A percentile compares a stretch with the other conserved stretches of the same genome.
phyloP scores from a whole-genome alignment of 2,329 filamentous ascomycete species.

The Passalora sequoiae region DNA sequence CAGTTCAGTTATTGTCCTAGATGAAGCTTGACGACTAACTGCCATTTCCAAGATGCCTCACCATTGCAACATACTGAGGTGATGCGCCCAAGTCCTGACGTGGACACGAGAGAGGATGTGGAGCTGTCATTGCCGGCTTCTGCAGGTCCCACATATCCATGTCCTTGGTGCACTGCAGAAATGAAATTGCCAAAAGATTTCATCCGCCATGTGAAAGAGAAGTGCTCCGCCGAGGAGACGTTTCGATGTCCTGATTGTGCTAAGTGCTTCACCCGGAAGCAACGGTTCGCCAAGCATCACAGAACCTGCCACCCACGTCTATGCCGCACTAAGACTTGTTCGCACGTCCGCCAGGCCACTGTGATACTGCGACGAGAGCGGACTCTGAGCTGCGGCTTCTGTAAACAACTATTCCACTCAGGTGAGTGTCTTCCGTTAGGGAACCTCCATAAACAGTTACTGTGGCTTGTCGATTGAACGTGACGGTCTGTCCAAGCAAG shows the following conservation, averaged over 20 bases:
- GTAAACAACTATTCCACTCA: slow-evolving; percentile 2
- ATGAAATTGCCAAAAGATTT: slow-evolving; percentile 5
- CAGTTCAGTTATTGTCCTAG: too few relatives aligned
- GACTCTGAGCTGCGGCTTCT: slow-evolving; percentile 6
- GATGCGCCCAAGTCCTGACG: not conserved
- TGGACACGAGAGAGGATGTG: not conserved
- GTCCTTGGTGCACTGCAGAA: slow-evolving; percentile 1
- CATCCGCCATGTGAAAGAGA: slow-evolving; percentile 9
- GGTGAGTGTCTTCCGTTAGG: too few relatives aligned
- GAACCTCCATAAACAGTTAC: too few relatives aligned
- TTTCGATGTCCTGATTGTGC: slow-evolving; percentile 4
- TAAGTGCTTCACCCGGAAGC: not conserved
- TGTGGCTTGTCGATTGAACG: too few relatives aligned
- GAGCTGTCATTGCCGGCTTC: not conserved
- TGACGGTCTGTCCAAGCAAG: too few relatives aligned
- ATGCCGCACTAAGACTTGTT: not conserved
- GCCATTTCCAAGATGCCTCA: not conserved
- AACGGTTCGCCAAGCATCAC: slow-evolving; percentile 2
- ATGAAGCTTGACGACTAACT: not conserved
- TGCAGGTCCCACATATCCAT: not conserved
- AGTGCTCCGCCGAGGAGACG: not conserved
- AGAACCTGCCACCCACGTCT: not conserved
- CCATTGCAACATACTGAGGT: not conserved
- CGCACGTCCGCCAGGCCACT: not conserved
- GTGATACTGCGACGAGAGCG: not conserved